These are phyloP conservation scores for Conticribra guillardii DNA, from an alignment of 108 stramenopile species.

Conservation along the genomic window DNA sequence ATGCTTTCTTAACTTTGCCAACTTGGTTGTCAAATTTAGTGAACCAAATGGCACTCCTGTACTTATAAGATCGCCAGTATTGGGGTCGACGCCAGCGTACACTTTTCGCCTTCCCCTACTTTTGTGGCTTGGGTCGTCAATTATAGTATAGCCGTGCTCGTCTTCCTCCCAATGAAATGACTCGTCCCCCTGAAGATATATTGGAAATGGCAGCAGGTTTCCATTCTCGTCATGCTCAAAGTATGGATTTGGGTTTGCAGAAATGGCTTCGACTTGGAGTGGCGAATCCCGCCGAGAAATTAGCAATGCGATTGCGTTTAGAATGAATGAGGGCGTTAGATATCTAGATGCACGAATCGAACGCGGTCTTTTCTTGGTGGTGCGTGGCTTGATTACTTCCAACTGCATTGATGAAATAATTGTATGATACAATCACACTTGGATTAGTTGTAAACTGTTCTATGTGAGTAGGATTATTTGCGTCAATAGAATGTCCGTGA, in stretches of 20 bases:
- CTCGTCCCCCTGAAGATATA: slow-evolving; percentile 46
- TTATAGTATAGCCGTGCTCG: slow-evolving; percentile 33
- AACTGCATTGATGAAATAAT: too few species aligned
- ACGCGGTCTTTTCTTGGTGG: too few species aligned
- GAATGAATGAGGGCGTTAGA: too few species aligned
- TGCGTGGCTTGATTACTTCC: too few species aligned
- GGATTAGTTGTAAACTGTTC: too few species aligned
- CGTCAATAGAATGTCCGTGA: too few species aligned
- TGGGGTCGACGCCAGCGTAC: slow-evolving; percentile 23
- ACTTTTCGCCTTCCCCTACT: slow-evolving; percentile 10
- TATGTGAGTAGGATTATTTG: too few species aligned
- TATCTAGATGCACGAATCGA: too few species aligned
- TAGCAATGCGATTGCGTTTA: too few species aligned
- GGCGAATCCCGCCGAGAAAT: too few species aligned
- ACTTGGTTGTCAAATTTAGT: not conserved
- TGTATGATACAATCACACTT: too few species aligned
- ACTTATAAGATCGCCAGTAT: slow-evolving; percentile 28
- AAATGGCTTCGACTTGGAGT: slow-evolving; percentile 18
- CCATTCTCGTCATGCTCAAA: slow-evolving; percentile 18
- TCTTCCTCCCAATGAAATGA: slow-evolving; percentile 47
- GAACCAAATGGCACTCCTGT: slow-evolving; percentile 32
- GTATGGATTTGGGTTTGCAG: slow-evolving; percentile 35
- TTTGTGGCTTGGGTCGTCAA: slow-evolving; percentile 21
- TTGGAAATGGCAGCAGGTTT: slow-evolving; percentile 9
- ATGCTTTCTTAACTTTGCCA: slow-evolving; percentile 18